Base-by-base conservation (phyloP, 768 basidiomycete genomes). In the Boletus rubroflammeus region DNA sequence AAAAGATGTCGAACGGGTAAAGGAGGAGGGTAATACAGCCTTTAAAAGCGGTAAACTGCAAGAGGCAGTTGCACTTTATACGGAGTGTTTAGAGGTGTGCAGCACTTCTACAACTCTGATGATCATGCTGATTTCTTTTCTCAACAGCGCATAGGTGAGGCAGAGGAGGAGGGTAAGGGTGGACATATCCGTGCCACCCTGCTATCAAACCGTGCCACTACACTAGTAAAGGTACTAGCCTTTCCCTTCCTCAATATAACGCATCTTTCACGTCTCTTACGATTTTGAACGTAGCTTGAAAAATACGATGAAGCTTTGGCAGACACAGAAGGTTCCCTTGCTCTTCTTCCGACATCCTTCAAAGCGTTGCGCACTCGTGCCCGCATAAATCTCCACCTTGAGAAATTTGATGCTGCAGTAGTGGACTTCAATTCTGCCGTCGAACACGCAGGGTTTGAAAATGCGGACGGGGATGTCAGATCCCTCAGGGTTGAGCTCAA, bases 311-410 rank as follows among this genome's bases (percentile, higher is more conserved):
- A 86, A 11, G 91, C 93, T 0, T 77, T 93, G 23, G 68, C 67
- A 35, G 91, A 93, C 64, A 87, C 84, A 2, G 80, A 86, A 43
- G 77, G 77, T 11, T 90, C 89, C 8, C 79, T 95, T 15, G 54
- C 62, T 5, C 77, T 93, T 39, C 66, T 77, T 50, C 79, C 87
- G 0, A 74, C 76, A 38, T 86, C 88, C 8, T 93, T 88, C 79
- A 95, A 95, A 72, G 90, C 90, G 4, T 75, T 90, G 38, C 87
- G 92, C 43, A 93, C 93, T 7, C 86, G 91, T 34, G 93, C 90
- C 11, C 84, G 93, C 4, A 85, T 92, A 48, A 65, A 88, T 60
- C 76, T 93, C 7, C 78, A 85, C 63, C 76, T 88, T 32, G 90
- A 93, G 64, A 79, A 84, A 45, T 92, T 78, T 66, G 90, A 93